These are phyloP conservation scores for Osmanthus fragrans DNA, from an alignment of 257 asterid species.

Conservation along the genomic window DNA sequence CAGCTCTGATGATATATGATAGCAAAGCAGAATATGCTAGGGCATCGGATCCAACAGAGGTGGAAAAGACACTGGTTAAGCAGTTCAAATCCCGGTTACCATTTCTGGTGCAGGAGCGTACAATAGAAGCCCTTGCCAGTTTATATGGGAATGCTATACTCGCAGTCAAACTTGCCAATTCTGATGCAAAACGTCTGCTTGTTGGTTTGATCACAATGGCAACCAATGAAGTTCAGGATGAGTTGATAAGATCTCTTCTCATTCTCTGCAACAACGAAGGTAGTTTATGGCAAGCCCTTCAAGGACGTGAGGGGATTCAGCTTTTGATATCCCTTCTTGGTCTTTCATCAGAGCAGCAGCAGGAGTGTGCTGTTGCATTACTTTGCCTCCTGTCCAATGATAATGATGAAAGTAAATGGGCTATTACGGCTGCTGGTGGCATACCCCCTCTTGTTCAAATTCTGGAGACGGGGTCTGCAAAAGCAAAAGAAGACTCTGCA, in stretches of 20 bases:
- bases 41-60: constrained; percentile 87
- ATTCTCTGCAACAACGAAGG: constrained; percentile 84
- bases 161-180: constrained; percentile 74
- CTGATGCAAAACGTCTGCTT: constrained; percentile 91
- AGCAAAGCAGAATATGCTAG: constrained; percentile 74
- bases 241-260: constrained; percentile 79
- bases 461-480: constrained; percentile 91
- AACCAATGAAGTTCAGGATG: constrained; percentile 85
- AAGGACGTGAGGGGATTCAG: constrained; percentile 99
- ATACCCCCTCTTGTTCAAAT: constrained; percentile 99
- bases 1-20: constrained; percentile 97
- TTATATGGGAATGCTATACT: constrained; percentile 81
- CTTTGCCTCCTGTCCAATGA: constrained; percentile 89
- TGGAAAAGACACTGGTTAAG: constrained; percentile 76
- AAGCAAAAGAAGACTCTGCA: constrained; percentile 98
- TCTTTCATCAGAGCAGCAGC: constrained; percentile 99
- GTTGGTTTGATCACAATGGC: constrained; percentile 98
- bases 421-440: constrained; percentile 99
- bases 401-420: constrained; percentile 99
- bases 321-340: constrained; percentile 95
- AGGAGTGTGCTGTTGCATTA: constrained; percentile 96
- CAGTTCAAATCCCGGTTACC: constrained; percentile 71
- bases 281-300: constrained; percentile 93
- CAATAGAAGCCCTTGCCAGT: constrained; percentile 98
- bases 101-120: constrained; percentile 90